Conservation (phyloP, 2,329 filamentous ascomycete genomes). For the Alternaria sp. region DNA sequence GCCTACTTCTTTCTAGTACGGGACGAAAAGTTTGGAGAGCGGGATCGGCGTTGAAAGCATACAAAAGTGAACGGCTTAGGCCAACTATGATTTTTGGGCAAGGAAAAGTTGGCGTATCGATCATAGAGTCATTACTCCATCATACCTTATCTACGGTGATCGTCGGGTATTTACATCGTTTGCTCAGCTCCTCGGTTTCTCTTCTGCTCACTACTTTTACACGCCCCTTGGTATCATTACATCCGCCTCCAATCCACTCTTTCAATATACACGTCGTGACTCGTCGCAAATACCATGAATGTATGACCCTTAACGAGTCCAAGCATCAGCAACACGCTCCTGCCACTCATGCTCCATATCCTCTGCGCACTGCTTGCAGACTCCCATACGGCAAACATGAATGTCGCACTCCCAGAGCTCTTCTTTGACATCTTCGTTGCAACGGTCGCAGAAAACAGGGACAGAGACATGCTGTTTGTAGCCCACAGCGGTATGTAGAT, state of each 20-base stretch:
- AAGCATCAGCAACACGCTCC: slow-evolving; percentile 9
- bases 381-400: slow-evolving; percentile 20
- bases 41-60: background rate
- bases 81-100: background rate
- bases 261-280: background rate
- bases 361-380: slow-evolving; percentile 26
- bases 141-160: background rate
- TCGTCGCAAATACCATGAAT: background rate
- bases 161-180: background rate
- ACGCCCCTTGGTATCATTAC: background rate
- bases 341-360: slow-evolving; percentile 26
- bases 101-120: background rate
- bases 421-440: slow-evolving; percentile 18
- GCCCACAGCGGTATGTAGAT: slow-evolving; percentile 14
- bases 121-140: background rate
- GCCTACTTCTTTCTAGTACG: too few species aligned
- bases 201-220: background rate
- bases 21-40: rapidly evolving
- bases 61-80: background rate
- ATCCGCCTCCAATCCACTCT: too few species aligned
- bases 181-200: background rate
- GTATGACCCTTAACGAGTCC: background rate
- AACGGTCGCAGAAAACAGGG: slow-evolving; percentile 26
- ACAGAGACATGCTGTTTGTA: slow-evolving; percentile 25
- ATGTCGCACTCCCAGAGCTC: slow-evolving; percentile 31